Conservation (phyloP, 495 filamentous ascomycete species). For the Melanomma pulvis-pyrius region DNA sequence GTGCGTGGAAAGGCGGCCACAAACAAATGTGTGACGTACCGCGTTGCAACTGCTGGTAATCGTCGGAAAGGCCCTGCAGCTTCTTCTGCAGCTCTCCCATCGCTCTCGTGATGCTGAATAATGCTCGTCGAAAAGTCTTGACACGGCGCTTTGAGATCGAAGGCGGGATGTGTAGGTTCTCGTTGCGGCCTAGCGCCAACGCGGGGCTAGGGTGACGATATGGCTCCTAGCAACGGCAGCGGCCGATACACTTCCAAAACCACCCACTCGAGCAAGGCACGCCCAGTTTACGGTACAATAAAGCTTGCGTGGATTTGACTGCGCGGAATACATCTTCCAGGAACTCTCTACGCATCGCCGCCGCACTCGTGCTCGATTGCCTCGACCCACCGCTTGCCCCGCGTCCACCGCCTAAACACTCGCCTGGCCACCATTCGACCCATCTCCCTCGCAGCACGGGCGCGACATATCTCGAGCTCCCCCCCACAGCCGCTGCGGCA, state of each 20-base stretch:
- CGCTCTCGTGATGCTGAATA: conserved; percentile 30
- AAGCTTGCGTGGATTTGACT: not conserved
- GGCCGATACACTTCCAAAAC: not conserved
- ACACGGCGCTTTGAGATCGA: conserved; percentile 5
- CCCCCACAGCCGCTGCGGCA: not conserved
- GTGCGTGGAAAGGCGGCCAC: conserved; percentile 3
- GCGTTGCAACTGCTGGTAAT: conserved; percentile 83
- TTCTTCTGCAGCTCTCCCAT: conserved; percentile 63
- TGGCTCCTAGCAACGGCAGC: conserved; percentile 1
- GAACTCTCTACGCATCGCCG: not conserved
- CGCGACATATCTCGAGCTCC: not conserved
- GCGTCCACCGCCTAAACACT: not conserved
- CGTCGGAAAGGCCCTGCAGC: conserved; percentile 81
- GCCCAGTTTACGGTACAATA: not conserved
- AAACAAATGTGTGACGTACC: conserved; percentile 52
- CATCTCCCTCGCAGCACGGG: not conserved
- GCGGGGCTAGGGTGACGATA: conserved; percentile 6
- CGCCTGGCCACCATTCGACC: conserved; percentile 4
- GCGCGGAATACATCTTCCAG: not conserved
- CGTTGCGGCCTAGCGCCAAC: conserved; percentile 17
- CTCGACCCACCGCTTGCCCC: not conserved
- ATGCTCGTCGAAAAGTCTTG: conserved; percentile 9
- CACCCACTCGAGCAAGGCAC: not conserved
- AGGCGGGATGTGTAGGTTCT: conserved; percentile 25
- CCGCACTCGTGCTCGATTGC: not conserved